Conservation (phyloP, 1,139 yeast species). For the Candida pseudocylindracea region DNA sequence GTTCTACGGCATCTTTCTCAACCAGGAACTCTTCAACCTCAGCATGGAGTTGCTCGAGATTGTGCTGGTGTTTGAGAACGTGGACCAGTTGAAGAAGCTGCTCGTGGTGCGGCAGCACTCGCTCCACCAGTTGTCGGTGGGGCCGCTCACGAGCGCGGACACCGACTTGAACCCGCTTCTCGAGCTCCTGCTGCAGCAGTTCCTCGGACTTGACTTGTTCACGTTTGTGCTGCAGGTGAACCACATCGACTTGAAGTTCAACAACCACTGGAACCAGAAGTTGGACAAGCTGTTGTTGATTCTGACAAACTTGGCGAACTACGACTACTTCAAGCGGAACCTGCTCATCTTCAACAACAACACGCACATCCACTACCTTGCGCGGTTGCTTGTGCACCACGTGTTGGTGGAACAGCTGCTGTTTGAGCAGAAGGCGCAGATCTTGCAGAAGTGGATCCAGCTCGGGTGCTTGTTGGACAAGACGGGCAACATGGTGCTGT, state of each 20-base stretch:
- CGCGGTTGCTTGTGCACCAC: constrained; percentile 51
- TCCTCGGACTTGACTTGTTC: constrained; percentile 15
- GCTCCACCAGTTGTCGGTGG: not conserved
- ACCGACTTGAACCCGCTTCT: constrained; percentile 8
- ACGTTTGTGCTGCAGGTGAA: constrained; percentile 33
- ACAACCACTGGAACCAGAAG: constrained; percentile 55
- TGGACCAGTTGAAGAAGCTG: not conserved
- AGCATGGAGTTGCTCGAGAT: not conserved
- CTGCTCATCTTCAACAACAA: constrained; percentile 43
- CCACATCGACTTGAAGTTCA: constrained; percentile 32
- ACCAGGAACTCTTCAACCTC: not conserved
- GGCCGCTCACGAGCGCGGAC: not conserved
- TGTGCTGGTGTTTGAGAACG: not conserved
- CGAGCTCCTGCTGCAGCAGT: constrained; percentile 8
- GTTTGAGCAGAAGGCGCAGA: constrained; percentile 16
- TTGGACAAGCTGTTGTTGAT: constrained; percentile 20
- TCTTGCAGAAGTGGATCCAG: constrained; percentile 70
- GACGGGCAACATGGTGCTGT: constrained; percentile 82
- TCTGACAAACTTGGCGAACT: constrained; percentile 8
- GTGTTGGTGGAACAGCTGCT: constrained; percentile 24
- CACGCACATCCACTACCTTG: constrained; percentile 52
- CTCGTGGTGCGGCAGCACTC: not conserved
- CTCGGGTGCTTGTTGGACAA: constrained; percentile 61
- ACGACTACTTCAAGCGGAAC: constrained; percentile 16
- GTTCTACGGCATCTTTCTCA: not conserved